Percentiles rank a stretch among this genome's conserved stretches.
These are phyloP conservation scores for Craspedostauros australis DNA, from an alignment of 108 stramenopile genomes.

Conservation along the genomic window DNA sequence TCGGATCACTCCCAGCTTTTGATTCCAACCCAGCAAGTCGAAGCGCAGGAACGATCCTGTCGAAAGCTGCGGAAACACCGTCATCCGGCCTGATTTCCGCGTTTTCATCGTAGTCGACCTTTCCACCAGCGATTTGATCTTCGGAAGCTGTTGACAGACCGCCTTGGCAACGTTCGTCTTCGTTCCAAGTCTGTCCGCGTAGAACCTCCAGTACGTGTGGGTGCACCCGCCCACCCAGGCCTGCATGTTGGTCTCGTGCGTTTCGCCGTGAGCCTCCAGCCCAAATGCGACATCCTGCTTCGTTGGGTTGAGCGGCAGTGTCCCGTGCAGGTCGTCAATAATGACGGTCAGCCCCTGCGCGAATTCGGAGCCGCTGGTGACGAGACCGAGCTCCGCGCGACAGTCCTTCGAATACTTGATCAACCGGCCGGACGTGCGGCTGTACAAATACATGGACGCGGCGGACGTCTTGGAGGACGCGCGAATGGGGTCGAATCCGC, in stretches of 20 bases:
- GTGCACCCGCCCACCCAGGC: slow-evolving; percentile 11
- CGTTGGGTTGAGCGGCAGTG: slow-evolving; percentile 60
- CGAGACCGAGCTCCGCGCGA: slow-evolving; percentile 21
- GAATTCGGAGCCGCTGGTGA: slow-evolving; percentile 40
- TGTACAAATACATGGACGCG: slow-evolving; percentile 33
- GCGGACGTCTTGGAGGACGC: not conserved
- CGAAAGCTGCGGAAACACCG: too few species aligned
- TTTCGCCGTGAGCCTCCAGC: slow-evolving; percentile 16
- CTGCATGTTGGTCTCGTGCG: slow-evolving; percentile 15
- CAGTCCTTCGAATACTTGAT: slow-evolving; percentile 44
- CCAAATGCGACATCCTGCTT: slow-evolving; percentile 51
- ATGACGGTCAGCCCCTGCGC: slow-evolving; percentile 54
- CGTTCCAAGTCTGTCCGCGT: too few species aligned
- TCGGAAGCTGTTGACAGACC: too few species aligned
- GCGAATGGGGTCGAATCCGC: slow-evolving; percentile 10
- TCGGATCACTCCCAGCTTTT: too few species aligned
- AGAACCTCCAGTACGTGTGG: too few species aligned
- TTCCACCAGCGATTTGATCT: too few species aligned
- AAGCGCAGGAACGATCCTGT: too few species aligned
- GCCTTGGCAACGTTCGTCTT: too few species aligned
- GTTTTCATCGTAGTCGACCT: too few species aligned
- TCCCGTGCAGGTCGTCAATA: slow-evolving; percentile 49
- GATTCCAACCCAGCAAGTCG: too few species aligned
- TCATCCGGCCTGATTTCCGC: too few species aligned
- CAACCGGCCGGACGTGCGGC: slow-evolving; percentile 46